Evolutionary conservation across 1,284 basidiomycete species (phyloP), one percentile per base, ranked within the genome.

Genomic region (Calocybe gambosa): DNA sequence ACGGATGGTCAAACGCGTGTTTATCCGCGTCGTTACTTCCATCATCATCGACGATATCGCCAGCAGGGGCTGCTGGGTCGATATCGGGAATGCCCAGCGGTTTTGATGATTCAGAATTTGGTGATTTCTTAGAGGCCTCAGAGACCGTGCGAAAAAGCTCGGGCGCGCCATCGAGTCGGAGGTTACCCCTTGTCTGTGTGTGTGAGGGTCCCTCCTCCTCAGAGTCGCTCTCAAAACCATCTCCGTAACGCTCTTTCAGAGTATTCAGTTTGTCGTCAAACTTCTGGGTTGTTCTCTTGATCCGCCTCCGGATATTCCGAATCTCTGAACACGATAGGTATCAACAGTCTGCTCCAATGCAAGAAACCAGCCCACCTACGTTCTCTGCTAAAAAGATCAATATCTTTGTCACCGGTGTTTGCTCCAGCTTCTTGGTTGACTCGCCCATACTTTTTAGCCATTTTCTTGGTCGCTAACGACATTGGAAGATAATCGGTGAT

Each of bases 1-100:
- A 80, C 5, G 80, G 81, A 58, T 82, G 81, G 55, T 80, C 75
- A 61, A 85, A 85, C 1, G 70, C 70, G 55, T 73, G 67, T 20
- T 67, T 62, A 49, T 69, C 62, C 12, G 56, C 60, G 28, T 66
- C 64, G 9, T 62, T 60, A 5, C 62, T 59, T 3, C 63, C 61
- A 10, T 58, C 58, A 5, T 64, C 62, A 9, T 58, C 58, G n/a
- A 57, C 55, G 20, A 62, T 56, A 10, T 55, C 54, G 9, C 49
- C 45, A 23, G 57, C 58, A 29, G 58, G 52, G 12, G 60, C 56
- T 4, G 62, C 53, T 33, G 60, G 53, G 20, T 61, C 57, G 36
- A 61, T 49, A 23, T 41, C 39, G 19, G 55, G 53, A 16, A 42
- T 15, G 12, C 39, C 29, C 15, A 38, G 1, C 3, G 21, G 13